These are phyloP conservation scores for Collybia nuda DNA, from an alignment of 768 basidiomycete genomes.

Conservation along the genomic window DNA sequence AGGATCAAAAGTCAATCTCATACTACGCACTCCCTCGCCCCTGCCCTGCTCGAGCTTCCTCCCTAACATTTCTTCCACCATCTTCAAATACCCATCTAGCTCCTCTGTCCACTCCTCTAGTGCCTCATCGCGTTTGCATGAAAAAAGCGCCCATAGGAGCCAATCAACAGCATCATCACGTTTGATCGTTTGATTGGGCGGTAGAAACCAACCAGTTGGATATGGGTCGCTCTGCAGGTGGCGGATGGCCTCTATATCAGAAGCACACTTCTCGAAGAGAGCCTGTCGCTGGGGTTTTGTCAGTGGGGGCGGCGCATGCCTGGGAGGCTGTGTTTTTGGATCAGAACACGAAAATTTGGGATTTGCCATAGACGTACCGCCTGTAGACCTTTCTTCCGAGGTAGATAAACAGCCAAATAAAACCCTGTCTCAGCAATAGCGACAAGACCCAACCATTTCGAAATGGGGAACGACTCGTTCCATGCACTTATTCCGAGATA, in stretches of 20 bases:
- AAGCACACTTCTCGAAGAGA: slow-evolving; percentile 50
- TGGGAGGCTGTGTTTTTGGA: slow-evolving; percentile 24
- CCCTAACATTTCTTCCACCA: slow-evolving; percentile 40
- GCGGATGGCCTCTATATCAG: slow-evolving; percentile 13
- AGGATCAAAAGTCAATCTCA: slow-evolving; percentile 56
- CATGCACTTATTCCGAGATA: slow-evolving; percentile 28
- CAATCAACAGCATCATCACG: slow-evolving; percentile 56
- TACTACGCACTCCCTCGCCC: slow-evolving; percentile 35
- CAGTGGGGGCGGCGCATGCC: slow-evolving; percentile 30
- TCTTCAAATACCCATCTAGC: slow-evolving; percentile 42
- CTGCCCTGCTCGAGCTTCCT: slow-evolving; percentile 38
- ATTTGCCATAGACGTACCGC: slow-evolving; percentile 32
- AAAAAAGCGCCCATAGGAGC: slow-evolving; percentile 68
- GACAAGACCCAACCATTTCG: slow-evolving; percentile 27
- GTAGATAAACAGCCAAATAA: slow-evolving; percentile 48
- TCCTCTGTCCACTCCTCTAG: slow-evolving; percentile 46
- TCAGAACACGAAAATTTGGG: neutral
- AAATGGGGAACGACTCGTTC: slow-evolving; percentile 21
- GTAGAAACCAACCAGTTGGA: slow-evolving; percentile 54
- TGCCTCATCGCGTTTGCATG: slow-evolving; percentile 28
- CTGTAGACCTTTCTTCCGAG: slow-evolving; percentile 45
- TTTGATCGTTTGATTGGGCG: slow-evolving; percentile 26
- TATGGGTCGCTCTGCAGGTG: slow-evolving; percentile 26
- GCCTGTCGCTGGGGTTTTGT: slow-evolving; percentile 40
- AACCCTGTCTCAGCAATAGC: slow-evolving; percentile 47